Percentiles rank a stretch among this genome's conserved stretches.
phyloP scores from a whole-genome alignment of 2,329 filamentous ascomycete species.

The Cyclaneusma minus region DNA sequence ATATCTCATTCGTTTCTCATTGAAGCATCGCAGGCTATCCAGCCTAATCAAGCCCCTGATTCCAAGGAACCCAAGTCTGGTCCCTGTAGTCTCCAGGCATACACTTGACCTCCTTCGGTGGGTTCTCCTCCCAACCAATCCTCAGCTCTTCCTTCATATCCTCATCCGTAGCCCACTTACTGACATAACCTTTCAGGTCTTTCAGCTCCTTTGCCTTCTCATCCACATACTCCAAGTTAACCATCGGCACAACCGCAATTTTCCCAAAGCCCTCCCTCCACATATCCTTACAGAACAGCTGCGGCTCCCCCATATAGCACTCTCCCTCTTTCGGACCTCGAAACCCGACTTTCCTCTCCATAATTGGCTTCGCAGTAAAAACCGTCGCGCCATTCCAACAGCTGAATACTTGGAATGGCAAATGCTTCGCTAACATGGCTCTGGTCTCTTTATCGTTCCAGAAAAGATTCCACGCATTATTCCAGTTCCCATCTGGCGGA shows the following conservation, averaged over 20 bases:
- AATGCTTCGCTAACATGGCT: slow-evolving; percentile 17
- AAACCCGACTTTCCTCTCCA: slow-evolving; percentile 28
- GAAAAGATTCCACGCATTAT: slow-evolving; percentile 33
- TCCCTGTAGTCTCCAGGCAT: slow-evolving; percentile 4
- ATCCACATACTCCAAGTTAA: slow-evolving; percentile 39
- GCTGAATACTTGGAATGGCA: slow-evolving; percentile 42
- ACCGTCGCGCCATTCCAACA: slow-evolving; percentile 44
- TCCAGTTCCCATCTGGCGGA: slow-evolving; percentile 31
- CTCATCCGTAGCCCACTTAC: slow-evolving; percentile 19
- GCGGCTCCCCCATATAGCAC: slow-evolving; percentile 37
- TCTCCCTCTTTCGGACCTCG: slow-evolving; percentile 24
- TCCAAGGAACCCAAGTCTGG: slow-evolving; percentile 6
- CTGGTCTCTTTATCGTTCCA: slow-evolving; percentile 27
- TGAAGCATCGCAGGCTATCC: too few species aligned
- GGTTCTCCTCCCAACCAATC: slow-evolving; percentile 6
- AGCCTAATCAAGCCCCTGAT: too few species aligned
- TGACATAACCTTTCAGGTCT: slow-evolving; percentile 30
- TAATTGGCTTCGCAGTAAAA: slow-evolving; percentile 30
- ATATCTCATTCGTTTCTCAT: too few species aligned
- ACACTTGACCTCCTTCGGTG: slow-evolving; percentile 8
- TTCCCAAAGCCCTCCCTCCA: slow-evolving; percentile 32
- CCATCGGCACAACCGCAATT: slow-evolving; percentile 38
- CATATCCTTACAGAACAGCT: slow-evolving; percentile 40
- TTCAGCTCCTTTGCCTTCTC: slow-evolving; percentile 30
- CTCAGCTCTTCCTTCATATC: slow-evolving; percentile 6